These are phyloP conservation scores for Phytophthora hibernalis DNA, from an alignment of 352 stramenopile genomes.

Conservation along the genomic window DNA sequence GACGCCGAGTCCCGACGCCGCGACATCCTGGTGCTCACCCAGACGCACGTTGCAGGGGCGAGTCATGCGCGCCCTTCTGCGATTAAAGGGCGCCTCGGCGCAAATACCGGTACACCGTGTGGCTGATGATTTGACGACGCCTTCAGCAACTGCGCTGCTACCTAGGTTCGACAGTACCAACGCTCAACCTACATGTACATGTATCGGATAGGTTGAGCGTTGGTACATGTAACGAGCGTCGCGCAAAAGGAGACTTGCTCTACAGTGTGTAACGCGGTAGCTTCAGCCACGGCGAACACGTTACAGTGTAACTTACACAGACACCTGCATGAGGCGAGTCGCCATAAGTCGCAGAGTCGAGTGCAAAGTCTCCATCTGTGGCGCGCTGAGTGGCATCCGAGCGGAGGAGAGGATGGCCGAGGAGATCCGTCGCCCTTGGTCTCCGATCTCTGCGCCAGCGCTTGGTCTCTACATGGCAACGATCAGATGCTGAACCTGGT, in stretches of 20 bases:
- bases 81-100: slow-evolving; percentile 2
- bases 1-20: neutral
- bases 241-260: slow-evolving; percentile 7
- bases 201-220: slow-evolving; percentile 12
- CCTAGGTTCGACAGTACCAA: no score
- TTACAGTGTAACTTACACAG: no score
- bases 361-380: no score
- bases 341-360: no score
- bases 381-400: slow-evolving; percentile 24
- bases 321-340: no score
- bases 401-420: neutral
- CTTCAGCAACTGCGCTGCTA: no score
- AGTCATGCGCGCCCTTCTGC: slow-evolving; percentile 10
- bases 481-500: slow-evolving; percentile 15
- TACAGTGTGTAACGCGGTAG: slow-evolving; percentile 15
- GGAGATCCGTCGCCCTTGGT: no score
- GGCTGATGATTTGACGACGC: neutral
- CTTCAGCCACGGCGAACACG: slow-evolving; percentile 6
- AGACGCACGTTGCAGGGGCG: slow-evolving; percentile 26
- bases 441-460: slow-evolving; percentile 1
- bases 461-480: slow-evolving; percentile 16
- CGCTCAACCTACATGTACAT: neutral
- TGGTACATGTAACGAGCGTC: slow-evolving; percentile 17
- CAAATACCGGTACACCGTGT: slow-evolving; percentile 4
- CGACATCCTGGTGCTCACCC: slow-evolving; percentile 22